Base-by-base conservation (phyloP, 1,284 basidiomycete genomes). In the Cryptococcus amylolentus region DNA sequence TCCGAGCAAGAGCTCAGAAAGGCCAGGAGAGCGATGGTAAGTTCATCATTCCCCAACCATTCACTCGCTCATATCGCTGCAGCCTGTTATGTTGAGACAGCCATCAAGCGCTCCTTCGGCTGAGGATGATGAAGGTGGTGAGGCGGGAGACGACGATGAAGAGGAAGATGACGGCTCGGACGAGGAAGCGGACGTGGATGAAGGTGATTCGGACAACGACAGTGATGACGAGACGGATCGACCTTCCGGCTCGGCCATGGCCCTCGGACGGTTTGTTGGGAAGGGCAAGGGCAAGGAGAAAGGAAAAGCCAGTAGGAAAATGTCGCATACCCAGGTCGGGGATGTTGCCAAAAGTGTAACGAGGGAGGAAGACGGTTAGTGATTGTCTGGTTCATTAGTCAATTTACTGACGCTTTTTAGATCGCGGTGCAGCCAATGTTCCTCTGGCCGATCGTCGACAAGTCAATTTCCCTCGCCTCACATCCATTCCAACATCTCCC, bases 1-100 rank as follows among this genome's bases (percentile, higher is more conserved):
- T 62, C 66, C 1, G 74, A 74, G 43, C 66, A 68, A 23, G 76
- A 78, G 43, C 23, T 73, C 7, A 54, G 72, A 52, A 72, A 71
- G 43, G 73, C 70, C 0, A 71, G 68, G 18, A 63, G 69, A 52
- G 58, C 68, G 20, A 78, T 78, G 76, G 76, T 77, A 51, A 23
- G 10, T 46, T 6, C 6, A 27, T 12, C 26, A 3, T 46, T 18
- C 45, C 1, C 3, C 2, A 28, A 14, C 16, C 28, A 43, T 59
- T 35, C 20, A 55, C 26, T 27, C 26, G 23, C 46, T 48, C 5
- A 48, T 23, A 28, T 31, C 7, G 20, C 14, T 6, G 12, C 14
- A 20, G 48, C 37, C 41, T 2, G 31, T 37, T 16, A 46, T 51
- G 28, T 38, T 35, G 13, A 41, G 73, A 26, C 64, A 73, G 52